These are phyloP conservation scores for Fusarium piperis DNA, from an alignment of 2,329 filamentous ascomycete genomes.

Conservation along the genomic window DNA sequence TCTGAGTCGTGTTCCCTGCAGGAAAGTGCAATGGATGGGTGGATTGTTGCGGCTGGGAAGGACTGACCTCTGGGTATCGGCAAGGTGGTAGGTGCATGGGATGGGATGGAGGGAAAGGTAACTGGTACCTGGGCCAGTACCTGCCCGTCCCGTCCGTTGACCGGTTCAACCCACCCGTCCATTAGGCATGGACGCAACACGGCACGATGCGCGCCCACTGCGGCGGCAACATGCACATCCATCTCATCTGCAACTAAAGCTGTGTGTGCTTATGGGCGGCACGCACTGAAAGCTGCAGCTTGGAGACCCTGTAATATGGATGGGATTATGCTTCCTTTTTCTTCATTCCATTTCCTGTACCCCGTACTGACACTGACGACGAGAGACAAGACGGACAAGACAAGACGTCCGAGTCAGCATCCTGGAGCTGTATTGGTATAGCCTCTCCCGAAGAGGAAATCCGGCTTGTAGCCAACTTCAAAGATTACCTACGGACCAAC, in stretches of 20 bases:
- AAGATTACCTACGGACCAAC: background rate
- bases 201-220: slow-evolving; percentile 7
- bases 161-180: background rate
- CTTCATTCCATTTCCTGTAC: background rate
- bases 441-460: slow-evolving; percentile 27
- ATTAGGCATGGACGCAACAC: background rate
- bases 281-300: background rate
- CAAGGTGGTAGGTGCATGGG: background rate
- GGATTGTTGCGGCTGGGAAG: background rate
- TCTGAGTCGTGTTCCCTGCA: slow-evolving; percentile 40
- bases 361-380: background rate
- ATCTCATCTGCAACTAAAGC: background rate
- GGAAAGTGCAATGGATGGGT: slow-evolving; percentile 8
- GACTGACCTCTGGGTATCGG: background rate
- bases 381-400: background rate
- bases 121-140: background rate
- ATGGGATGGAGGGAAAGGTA: background rate
- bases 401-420: slow-evolving; percentile 24
- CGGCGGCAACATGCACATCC: background rate
- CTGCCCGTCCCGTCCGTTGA: background rate
- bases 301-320: background rate
- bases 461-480: background rate
- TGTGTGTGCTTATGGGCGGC: background rate
- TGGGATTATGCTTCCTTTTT: background rate
- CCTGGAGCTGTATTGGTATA: slow-evolving; percentile 1